phyloP scores from a whole-genome alignment of 2,329 filamentous ascomycete genomes.

The Blumeria hordei region DNA sequence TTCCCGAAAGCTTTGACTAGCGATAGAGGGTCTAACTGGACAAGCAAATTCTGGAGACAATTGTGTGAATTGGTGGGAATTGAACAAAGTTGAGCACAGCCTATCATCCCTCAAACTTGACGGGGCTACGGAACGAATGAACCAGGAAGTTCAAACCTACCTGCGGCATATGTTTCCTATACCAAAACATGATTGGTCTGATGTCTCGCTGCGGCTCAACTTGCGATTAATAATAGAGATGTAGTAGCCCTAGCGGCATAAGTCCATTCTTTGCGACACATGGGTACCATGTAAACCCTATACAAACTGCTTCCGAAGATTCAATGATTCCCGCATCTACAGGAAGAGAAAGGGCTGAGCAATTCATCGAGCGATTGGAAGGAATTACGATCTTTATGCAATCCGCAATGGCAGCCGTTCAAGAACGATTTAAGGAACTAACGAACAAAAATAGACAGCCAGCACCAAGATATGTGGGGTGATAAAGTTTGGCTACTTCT shows the following conservation, averaged over 20 bases:
- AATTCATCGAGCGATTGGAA: neutral
- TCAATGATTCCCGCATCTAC: neutral
- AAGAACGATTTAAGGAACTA: neutral
- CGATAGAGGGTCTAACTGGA: neutral
- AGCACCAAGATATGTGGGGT: neutral
- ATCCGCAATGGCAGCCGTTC: neutral
- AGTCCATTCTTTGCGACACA: neutral
- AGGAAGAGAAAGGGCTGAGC: neutral
- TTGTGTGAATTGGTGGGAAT: neutral
- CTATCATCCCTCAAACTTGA: neutral
- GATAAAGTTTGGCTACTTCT: neutral
- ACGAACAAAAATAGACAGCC: neutral
- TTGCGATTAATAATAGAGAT: neutral
- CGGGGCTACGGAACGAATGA: neutral
- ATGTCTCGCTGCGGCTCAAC: neutral
- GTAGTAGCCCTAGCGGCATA: neutral
- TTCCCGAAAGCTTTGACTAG: neutral
- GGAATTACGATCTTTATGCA: neutral
- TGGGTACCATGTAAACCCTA: neutral
- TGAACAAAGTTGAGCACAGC: neutral
- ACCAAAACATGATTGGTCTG: neutral
- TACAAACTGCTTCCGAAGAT: neutral
- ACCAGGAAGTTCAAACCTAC: neutral
- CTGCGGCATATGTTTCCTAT: neutral
- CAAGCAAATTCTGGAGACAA: neutral